Evolutionary conservation across 1,284 basidiomycete genomes (phyloP).

Genomic region (Fomes fomentarius): DNA sequence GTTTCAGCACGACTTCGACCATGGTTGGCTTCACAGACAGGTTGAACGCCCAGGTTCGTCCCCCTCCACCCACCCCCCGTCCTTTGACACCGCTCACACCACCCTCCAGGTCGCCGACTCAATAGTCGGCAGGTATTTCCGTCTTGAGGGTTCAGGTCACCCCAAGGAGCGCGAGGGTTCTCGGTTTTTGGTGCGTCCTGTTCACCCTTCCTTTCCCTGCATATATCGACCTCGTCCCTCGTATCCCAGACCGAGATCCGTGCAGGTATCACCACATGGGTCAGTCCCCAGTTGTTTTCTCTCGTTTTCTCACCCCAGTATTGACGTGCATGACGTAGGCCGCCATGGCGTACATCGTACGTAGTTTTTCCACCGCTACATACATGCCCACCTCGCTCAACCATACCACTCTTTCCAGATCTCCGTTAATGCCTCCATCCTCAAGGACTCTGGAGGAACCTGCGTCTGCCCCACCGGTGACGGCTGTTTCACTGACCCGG

Average conservation of each 20-base stretch:
- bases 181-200: constrained; percentile 63
- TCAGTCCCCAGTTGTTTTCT: constrained; percentile 36
- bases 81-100: not conserved
- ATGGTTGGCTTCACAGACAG: constrained; percentile 32
- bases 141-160: constrained; percentile 83
- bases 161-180: constrained; percentile 76
- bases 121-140: constrained; percentile 79
- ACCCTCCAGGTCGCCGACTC: constrained; percentile 66
- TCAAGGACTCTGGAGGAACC: constrained; percentile 79
- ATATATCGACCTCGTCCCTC: not conserved
- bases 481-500: constrained; percentile 56
- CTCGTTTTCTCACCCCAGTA: constrained; percentile 3
- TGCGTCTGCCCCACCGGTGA: constrained; percentile 70
- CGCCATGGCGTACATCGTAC: constrained; percentile 70
- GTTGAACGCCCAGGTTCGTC: constrained; percentile 33
- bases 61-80: not conserved
- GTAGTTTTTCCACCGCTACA: constrained; percentile 19
- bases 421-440: constrained; percentile 82
- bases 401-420: constrained; percentile 51
- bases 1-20: constrained; percentile 14
- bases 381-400: not conserved
- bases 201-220: not conserved
- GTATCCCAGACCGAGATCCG: constrained; percentile 70
- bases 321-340: constrained; percentile 41
- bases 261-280: constrained; percentile 84